phyloP scores from a whole-genome alignment of 306 rosid genomes.

The Medicago ruthenica region DNA sequence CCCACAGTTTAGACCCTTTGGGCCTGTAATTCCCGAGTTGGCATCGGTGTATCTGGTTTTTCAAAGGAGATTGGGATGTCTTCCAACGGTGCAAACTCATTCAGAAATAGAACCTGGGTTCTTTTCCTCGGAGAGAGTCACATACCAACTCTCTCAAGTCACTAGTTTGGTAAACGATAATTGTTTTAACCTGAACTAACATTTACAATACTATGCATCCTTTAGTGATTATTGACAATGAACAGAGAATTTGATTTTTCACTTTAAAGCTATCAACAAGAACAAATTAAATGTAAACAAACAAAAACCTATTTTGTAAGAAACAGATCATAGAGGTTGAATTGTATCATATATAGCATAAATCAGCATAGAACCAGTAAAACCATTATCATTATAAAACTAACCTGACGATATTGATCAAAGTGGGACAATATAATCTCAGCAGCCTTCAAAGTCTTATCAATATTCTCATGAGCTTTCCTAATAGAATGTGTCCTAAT shows the following conservation, averaged over 20 bases:
- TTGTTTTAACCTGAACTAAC: neutral
- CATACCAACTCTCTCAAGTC: neutral
- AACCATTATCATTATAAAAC: conserved; percentile 24
- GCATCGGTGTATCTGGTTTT: neutral
- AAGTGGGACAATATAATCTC: conserved; percentile 85
- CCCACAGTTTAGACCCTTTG: neutral
- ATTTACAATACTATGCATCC: neutral
- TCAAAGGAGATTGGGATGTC: neutral
- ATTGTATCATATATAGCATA: conserved; percentile 22
- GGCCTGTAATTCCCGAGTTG: neutral
- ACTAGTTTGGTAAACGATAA: neutral
- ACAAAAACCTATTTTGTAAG: neutral
- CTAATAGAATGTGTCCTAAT: conserved; percentile 89
- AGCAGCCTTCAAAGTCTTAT: conserved; percentile 86
- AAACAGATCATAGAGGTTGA: conserved; percentile 34
- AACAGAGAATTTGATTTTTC: neutral
- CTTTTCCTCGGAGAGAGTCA: neutral
- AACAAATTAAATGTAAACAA: conserved; percentile 16
- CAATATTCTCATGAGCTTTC: conserved; percentile 96
- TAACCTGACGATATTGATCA: conserved; percentile 91
- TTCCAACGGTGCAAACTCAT: neutral
- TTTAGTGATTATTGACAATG: conserved; percentile 2
- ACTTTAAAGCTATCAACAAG: conserved; percentile 8
- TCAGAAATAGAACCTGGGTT: neutral
- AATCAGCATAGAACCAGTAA: conserved; percentile 24